Evolutionary conservation across 179 eudicot genomes (phyloP), one percentile per base, ranked within the genome.

Genomic region (Beta macrorhiza): DNA sequence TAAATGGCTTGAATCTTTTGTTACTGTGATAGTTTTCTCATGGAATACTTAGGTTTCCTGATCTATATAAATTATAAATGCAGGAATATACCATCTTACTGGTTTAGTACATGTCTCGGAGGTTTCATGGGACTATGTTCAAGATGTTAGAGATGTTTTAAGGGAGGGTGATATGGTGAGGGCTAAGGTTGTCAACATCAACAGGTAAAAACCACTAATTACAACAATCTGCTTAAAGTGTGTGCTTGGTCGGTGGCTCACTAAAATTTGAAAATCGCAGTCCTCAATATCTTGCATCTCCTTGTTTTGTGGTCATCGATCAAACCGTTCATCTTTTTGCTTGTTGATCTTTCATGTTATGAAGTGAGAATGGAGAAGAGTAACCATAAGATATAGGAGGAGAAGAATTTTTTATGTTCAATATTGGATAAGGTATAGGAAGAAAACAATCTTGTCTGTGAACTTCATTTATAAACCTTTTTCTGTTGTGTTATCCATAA

Each of bases 91-190:
- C 85, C 89, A 91, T 81, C 93, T 96, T 71, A 94, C 98, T 64
- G 99, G 99, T 71, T 91, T 94, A 65, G 93, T 96, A 68, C 99
- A 94, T 83, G 85, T 94, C 75, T 96, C 99, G 4, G 99, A 96
- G 86, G 96, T 96, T 67, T 96, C 99, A 11, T 96, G 99, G 99
- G 98, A 96, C 87, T 89, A 89, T 72, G 93, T 96, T 84, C 98
- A 92, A 79, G 98, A 96, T 77, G 92, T 88, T 52, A 87, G 98
- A 78, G 97, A 96, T 80, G 78, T 91, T 86, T 87, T 96, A 58
- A 85, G 84, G 37, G 92, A 83, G 83, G 98, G 97, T 75, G 98
- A 96, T 81, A 84, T 89, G 74, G 92, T 91, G 80, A 89, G 87
- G 89, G 97, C 88, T 79, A 96, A 94, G 85, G 74, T 96, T 81